Evolutionary conservation across 768 basidiomycete genomes (phyloP).

Genomic region (Russula ochroleuca): DNA sequence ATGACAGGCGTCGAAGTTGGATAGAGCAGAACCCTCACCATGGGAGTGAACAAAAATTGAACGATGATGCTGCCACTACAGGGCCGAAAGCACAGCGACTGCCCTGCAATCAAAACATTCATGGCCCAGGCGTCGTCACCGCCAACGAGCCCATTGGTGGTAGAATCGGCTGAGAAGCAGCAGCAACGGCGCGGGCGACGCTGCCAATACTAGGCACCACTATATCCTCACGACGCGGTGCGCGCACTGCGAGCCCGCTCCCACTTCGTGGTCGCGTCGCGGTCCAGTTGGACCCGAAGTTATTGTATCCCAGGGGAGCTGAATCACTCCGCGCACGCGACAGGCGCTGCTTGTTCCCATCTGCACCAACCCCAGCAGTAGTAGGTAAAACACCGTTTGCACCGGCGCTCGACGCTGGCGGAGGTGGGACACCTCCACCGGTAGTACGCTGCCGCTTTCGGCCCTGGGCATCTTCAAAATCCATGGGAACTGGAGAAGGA

Average conservation of each 20-base stretch:
- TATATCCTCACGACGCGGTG: constrained; percentile 25
- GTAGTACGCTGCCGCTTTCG: constrained; percentile 51
- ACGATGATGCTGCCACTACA: neutral
- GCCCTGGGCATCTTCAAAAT: constrained; percentile 33
- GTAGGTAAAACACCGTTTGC: constrained; percentile 10
- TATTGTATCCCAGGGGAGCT: constrained; percentile 57
- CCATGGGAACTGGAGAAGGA: constrained; percentile 35
- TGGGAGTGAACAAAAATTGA: neutral
- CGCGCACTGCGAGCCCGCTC: constrained; percentile 34
- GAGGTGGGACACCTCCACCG: constrained; percentile 10
- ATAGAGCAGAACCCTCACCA: neutral
- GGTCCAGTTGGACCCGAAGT: constrained; percentile 34
- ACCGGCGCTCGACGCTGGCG: constrained; percentile 9
- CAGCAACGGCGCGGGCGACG: constrained; percentile 16
- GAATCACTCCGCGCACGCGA: constrained; percentile 65
- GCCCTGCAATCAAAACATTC: neutral
- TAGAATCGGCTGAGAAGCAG: constrained; percentile 1
- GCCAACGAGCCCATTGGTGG: constrained; percentile 23
- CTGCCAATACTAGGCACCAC: constrained; percentile 25
- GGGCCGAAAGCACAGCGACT: neutral
- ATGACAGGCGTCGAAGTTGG: constrained; percentile 13
- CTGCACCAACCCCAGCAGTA: constrained; percentile 11
- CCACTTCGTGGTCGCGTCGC: constrained; percentile 38
- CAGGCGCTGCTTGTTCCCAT: constrained; percentile 39
- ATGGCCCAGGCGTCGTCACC: constrained; percentile 21